Base-by-base conservation (phyloP, 1,139 yeast genomes). In the Nakaseomyces kungkrabaensis region DNA sequence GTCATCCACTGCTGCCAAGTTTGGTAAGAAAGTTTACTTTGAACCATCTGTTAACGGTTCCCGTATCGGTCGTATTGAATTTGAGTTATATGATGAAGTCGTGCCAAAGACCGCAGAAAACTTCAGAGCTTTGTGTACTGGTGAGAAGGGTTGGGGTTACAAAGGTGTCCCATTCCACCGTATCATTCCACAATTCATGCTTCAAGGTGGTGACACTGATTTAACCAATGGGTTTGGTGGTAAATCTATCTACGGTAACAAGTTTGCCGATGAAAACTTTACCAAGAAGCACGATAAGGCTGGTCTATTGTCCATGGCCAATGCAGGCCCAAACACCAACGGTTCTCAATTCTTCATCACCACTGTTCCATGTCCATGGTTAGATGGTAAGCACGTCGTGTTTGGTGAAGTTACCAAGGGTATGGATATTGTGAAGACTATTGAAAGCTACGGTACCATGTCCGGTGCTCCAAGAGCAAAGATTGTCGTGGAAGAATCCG, bases 181-280 rank as follows among this genome's bases (percentile, higher is more conserved):
- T 73, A 90, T 89, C 59, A 89, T 89, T 65, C 92, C 94, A 65
- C 78, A 84, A 65, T 89, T 89, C 74, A 89, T 89, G 97, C 78
- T 89, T 70, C 97, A 89, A 75, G 97, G 97, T 72, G 97, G 97
- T 75, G 97, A 89, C 72, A 88, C 89, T 76, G 88, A 95, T 71
- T 77, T 83, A 68, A 83, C 88, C 66, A 85, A 83, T 71, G 97
- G 97, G 60, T 85, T 94, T 62, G 97, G 97, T 68, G 96, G 97
- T 69, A 86, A 86, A 75, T 85, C 95, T 53, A 89, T 90, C 75
- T 89, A 88, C 75, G 96, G 96, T 61, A 77, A 74, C 66, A 85
- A 81, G 72, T 89, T 89, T 69, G 79, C 82, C 51, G 97, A 89
- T 66, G 97, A 89, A 75, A 88, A 87, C 81, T 89, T 89, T 68